phyloP scores from a whole-genome alignment of 1,139 yeast genomes.

The Candida mesenterica region DNA sequence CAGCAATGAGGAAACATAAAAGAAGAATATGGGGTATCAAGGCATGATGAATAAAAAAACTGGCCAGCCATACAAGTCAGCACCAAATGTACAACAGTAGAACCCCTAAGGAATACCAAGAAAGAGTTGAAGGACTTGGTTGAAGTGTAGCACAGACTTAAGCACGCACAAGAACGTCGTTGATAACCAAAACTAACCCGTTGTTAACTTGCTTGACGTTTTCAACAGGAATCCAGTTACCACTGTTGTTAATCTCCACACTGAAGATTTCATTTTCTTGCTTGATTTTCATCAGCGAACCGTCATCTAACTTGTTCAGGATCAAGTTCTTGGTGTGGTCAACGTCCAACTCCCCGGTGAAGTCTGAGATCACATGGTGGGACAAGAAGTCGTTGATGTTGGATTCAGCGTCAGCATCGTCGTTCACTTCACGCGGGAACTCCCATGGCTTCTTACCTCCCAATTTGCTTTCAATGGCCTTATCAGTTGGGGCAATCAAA shows the following conservation, averaged over 20 bases:
- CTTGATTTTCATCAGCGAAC: conserved; percentile 42
- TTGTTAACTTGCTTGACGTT: conserved; percentile 50
- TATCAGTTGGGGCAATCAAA: conserved; percentile 61
- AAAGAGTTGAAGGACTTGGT: background rate
- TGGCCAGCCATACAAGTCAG: too few relatives aligned
- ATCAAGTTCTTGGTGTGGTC: conserved; percentile 21
- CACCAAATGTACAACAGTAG: too few relatives aligned
- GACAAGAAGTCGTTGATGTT: conserved; percentile 53
- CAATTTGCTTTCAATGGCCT: conserved; percentile 42
- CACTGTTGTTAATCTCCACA: conserved; percentile 21
- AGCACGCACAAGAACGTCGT: conserved; percentile 12
- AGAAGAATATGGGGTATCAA: too few relatives aligned
- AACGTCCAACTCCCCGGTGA: conserved; percentile 20
- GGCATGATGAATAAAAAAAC: too few relatives aligned
- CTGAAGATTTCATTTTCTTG: conserved; percentile 37
- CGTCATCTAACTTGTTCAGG: conserved; percentile 35
- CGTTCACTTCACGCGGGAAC: conserved; percentile 46
- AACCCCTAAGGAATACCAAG: background rate
- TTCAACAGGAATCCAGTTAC: conserved; percentile 33
- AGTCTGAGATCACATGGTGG: conserved; percentile 47
- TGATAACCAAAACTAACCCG: conserved; percentile 46
- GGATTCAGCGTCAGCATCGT: conserved; percentile 39
- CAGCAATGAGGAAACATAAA: too few relatives aligned
- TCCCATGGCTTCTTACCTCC: conserved; percentile 63
- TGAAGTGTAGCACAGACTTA: background rate